These are phyloP conservation scores for Colletotrichum brevisporum DNA, from an alignment of 2,329 filamentous ascomycete species.

Conservation along the genomic window DNA sequence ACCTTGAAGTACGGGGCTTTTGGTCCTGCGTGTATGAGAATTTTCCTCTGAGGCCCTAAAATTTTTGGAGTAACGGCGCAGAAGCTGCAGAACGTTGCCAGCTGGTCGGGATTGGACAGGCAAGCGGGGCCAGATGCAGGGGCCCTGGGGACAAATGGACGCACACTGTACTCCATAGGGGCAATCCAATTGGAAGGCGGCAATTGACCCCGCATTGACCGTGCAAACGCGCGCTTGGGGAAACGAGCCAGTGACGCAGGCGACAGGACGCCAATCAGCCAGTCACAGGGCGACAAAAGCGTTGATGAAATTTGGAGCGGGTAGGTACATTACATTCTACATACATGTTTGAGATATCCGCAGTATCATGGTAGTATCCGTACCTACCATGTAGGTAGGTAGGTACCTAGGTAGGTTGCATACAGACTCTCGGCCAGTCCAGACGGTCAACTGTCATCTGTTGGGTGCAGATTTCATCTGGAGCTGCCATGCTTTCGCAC, in stretches of 20 bases:
- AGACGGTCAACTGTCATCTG: constrained; percentile 18
- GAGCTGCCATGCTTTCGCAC: constrained; percentile 1
- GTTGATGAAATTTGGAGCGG: neutral
- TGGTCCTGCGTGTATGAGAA: constrained; percentile 31
- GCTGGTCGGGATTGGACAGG: constrained; percentile 28
- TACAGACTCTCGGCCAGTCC: neutral
- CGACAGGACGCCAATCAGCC: constrained; percentile 1
- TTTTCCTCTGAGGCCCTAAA: constrained; percentile 26
- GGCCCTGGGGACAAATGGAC: neutral
- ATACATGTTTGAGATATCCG: too few relatives aligned
- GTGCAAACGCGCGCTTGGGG: constrained; percentile 41
- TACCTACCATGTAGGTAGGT: too few relatives aligned
- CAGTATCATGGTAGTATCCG: too few relatives aligned
- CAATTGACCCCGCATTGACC: constrained; percentile 2
- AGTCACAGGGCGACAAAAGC: constrained; percentile 14
- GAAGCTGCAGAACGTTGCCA: constrained; percentile 29
- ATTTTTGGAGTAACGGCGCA: constrained; percentile 3
- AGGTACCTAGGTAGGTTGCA: neutral
- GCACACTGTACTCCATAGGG: neutral
- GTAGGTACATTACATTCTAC: too few relatives aligned
- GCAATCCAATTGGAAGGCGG: constrained; percentile 25
- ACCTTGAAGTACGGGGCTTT: constrained; percentile 8
- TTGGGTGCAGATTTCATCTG: constrained; percentile 33
- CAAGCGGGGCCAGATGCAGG: constrained; percentile 27
- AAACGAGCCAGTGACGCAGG: constrained; percentile 17